phyloP scores from a whole-genome alignment of 2,329 filamentous ascomycete species.

The Alternaria incomplexa region DNA sequence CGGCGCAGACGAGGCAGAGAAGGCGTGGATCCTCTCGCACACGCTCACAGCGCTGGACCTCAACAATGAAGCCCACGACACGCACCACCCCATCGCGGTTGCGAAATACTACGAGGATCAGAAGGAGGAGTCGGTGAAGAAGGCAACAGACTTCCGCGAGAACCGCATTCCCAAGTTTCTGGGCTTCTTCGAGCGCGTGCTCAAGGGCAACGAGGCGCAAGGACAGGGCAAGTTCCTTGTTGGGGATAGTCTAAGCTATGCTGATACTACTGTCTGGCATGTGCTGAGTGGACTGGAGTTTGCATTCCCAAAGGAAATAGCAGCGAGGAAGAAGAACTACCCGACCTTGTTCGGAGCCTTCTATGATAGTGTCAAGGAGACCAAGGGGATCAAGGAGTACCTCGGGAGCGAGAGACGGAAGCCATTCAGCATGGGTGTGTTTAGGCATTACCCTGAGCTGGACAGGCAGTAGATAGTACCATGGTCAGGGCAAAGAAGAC shows the following conservation, averaged over 20 bases:
- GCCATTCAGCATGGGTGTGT: conserved; percentile 70
- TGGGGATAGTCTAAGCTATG: conserved; percentile 69
- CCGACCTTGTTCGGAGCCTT: conserved; percentile 65
- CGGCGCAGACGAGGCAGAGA: conserved; percentile 55
- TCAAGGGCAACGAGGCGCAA: conserved; percentile 63
- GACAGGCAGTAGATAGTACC: conserved; percentile 56
- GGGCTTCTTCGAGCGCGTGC: conserved; percentile 70
- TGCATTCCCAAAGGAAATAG: conserved; percentile 73
- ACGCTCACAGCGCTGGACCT: conserved; percentile 74
- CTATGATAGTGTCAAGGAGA: conserved; percentile 66
- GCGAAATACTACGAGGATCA: conserved; percentile 75
- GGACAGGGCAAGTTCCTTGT: conserved; percentile 70
- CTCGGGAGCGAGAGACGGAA: conserved; percentile 68
- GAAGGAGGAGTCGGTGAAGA: conserved; percentile 67
- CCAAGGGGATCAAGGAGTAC: conserved; percentile 71
- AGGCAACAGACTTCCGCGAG: conserved; percentile 63
- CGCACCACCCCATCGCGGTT: conserved; percentile 72
- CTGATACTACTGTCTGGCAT: conserved; percentile 77
- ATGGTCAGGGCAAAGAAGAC: background rate
- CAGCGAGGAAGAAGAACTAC: conserved; percentile 64
- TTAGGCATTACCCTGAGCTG: conserved; percentile 74
- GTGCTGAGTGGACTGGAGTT: conserved; percentile 63
- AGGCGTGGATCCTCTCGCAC: conserved; percentile 68
- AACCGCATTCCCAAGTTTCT: conserved; percentile 75
- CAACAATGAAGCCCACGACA: conserved; percentile 74